A percentile compares a stretch with the other conserved stretches of the same genome.
These are phyloP conservation scores for Heliosperma pusillum DNA, from an alignment of 148 eudicot genomes.

Conservation along the genomic window DNA sequence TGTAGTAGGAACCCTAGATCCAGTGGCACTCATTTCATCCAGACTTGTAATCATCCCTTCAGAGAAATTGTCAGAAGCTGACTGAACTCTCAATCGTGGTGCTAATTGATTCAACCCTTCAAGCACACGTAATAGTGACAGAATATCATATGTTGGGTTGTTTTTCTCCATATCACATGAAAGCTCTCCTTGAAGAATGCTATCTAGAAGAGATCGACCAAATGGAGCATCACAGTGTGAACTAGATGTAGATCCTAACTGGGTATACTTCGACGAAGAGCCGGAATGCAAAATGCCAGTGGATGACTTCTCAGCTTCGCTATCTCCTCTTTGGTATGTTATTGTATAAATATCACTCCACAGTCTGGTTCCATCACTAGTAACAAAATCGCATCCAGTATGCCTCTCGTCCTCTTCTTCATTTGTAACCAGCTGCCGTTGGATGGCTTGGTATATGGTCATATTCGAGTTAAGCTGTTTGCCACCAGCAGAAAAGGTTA, in stretches of 20 bases:
- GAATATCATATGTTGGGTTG: conserved; percentile 77
- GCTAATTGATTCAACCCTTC: conserved; percentile 98
- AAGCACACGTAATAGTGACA: conserved; percentile 76
- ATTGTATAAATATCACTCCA: conserved; percentile 87
- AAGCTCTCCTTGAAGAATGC: conserved; percentile 87
- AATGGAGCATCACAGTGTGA: conserved; percentile 37
- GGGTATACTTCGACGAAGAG: conserved; percentile 46
- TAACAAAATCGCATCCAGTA: conserved; percentile 51
- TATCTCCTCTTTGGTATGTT: conserved; percentile 70
- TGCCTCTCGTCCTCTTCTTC: conserved; percentile 84
- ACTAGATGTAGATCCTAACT: conserved; percentile 40
- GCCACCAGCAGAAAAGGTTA: conserved; percentile 80
- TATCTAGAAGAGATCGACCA: conserved; percentile 67
- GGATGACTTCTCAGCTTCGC: conserved; percentile 49
- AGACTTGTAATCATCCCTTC: conserved; percentile 63
- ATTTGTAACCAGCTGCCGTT: conserved; percentile 72
- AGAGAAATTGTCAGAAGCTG: conserved; percentile 57
- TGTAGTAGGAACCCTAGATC: conserved; percentile 55
- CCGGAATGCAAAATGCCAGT: conserved; percentile 39
- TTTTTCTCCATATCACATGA: conserved; percentile 87
- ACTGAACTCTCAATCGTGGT: conserved; percentile 71
- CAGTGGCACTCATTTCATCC: conserved; percentile 48
- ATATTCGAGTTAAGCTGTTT: conserved; percentile 74
- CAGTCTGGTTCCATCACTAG: conserved; percentile 82
- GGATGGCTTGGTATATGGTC: conserved; percentile 94